Conservation (phyloP, 1,284 basidiomycete genomes). For the Heliocybe sulcata region DNA sequence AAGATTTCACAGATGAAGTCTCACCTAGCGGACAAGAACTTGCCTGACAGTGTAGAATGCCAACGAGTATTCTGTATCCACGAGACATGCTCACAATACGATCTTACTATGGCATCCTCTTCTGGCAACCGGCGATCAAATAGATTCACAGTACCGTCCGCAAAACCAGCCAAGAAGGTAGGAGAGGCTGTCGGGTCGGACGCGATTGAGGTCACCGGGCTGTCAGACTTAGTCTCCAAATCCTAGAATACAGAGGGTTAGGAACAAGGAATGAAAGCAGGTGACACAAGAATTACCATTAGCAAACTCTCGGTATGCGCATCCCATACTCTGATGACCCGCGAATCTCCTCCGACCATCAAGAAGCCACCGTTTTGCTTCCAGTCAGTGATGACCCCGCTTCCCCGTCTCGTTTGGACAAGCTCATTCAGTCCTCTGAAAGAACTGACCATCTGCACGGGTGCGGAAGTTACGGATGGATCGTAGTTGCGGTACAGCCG, state of each 20-base stretch:
- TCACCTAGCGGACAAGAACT: conserved; percentile 88
- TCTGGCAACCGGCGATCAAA: conserved; percentile 89
- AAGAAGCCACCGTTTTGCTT: conserved; percentile 85
- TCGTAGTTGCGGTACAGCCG: conserved; percentile 91
- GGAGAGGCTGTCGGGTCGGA: conserved; percentile 78
- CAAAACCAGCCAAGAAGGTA: conserved; percentile 88
- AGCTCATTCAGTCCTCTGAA: conserved; percentile 88
- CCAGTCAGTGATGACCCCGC: conserved; percentile 90
- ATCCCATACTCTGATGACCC: conserved; percentile 91
- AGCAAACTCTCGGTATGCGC: conserved; percentile 86
- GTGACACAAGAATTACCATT: conserved; percentile 36
- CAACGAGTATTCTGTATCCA: conserved; percentile 93
- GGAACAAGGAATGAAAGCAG: conserved; percentile 4
- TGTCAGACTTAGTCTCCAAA: conserved; percentile 84
- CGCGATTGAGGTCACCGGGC: conserved; percentile 82
- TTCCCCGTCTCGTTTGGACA: conserved; percentile 64
- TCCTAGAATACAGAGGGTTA: conserved; percentile 39
- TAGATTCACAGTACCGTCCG: conserved; percentile 85
- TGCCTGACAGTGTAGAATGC: conserved; percentile 67
- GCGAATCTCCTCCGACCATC: conserved; percentile 87
- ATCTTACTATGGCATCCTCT: conserved; percentile 78
- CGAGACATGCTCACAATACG: conserved; percentile 78
- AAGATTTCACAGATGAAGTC: conserved; percentile 12
- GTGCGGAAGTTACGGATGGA: conserved; percentile 45
- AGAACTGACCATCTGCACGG: conserved; percentile 84